Evolutionary conservation across 2,329 filamentous ascomycete genomes (phyloP).

Genomic region (Sporothrix variecibatus): DNA sequence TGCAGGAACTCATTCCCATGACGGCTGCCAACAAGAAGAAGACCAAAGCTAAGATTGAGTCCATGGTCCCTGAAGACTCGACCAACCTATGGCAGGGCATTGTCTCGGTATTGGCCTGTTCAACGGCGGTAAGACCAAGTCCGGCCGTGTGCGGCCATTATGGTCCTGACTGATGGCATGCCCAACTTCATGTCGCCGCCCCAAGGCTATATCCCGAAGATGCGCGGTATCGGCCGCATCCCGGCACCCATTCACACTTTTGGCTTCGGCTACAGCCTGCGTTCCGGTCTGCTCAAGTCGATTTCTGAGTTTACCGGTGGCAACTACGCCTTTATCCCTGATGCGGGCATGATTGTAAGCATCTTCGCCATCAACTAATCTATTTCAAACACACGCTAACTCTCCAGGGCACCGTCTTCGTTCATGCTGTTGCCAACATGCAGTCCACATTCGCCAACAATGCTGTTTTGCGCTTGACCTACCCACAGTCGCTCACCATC

Average conservation of each 20-base stretch:
- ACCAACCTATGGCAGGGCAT: constrained; percentile 64
- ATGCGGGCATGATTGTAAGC: constrained; percentile 60
- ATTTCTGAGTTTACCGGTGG: constrained; percentile 60
- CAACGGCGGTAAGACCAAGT: constrained; percentile 32
- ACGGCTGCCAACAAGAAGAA: constrained; percentile 47
- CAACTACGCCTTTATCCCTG: constrained; percentile 63
- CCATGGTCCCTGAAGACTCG: constrained; percentile 41
- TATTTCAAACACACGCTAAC: background rate
- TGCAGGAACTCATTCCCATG: constrained; percentile 50
- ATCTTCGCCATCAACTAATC: background rate
- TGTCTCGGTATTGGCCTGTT: constrained; percentile 52
- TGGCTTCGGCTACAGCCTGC: constrained; percentile 54
- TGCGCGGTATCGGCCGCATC: constrained; percentile 45
- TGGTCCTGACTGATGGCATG: constrained; percentile 57
- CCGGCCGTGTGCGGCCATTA: constrained; percentile 48
- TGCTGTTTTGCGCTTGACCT: constrained; percentile 47
- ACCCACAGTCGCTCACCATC: constrained; percentile 42
- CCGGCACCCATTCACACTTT: constrained; percentile 55
- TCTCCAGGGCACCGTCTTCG: constrained; percentile 54
- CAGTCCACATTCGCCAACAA: constrained; percentile 58
- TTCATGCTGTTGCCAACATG: constrained; percentile 63
- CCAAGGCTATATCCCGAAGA: constrained; percentile 57
- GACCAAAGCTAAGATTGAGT: constrained; percentile 46
- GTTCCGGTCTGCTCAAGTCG: constrained; percentile 58
- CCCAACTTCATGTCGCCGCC: constrained; percentile 54